Evolutionary conservation across 768 basidiomycete species (phyloP).

Genomic region (Suillus alpinus): DNA sequence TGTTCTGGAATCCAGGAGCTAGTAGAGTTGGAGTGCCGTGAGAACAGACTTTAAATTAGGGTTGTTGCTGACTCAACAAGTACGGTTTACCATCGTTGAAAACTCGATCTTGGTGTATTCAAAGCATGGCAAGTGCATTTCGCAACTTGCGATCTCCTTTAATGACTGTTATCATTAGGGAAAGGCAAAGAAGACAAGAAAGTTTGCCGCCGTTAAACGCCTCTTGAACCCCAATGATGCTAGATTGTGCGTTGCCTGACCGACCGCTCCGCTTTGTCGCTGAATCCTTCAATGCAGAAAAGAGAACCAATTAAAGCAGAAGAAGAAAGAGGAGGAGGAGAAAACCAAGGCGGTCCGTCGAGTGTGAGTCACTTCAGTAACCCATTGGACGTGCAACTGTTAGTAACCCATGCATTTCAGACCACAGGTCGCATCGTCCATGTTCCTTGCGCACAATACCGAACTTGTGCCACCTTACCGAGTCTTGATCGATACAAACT

Average conservation of each 20-base stretch:
- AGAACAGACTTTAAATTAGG: background rate
- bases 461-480: constrained; percentile 96
- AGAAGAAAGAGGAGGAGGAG: constrained; percentile 77
- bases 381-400: background rate
- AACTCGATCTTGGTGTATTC: background rate
- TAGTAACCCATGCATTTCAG: constrained; percentile 36
- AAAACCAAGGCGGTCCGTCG: constrained; percentile 75
- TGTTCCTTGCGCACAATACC: constrained; percentile 93
- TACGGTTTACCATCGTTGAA: background rate
- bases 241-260: constrained; percentile 62
- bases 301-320: constrained; percentile 88
- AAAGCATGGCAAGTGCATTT: constrained; percentile 18
- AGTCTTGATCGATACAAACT: constrained; percentile 97
- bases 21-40: background rate
- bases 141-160: background rate
- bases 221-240: constrained; percentile 93
- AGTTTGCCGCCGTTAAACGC: constrained; percentile 92
- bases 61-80: background rate
- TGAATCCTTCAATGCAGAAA: constrained; percentile 55
- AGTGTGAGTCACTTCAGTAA: constrained; percentile 53
- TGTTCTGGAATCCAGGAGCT: background rate
- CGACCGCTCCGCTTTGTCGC: background rate
- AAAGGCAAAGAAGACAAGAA: constrained; percentile 90
- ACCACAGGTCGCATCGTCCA: constrained; percentile 82
- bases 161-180: constrained; percentile 45